Conservation (phyloP, 495 filamentous ascomycete species). For the Talaromyces adpressus region DNA sequence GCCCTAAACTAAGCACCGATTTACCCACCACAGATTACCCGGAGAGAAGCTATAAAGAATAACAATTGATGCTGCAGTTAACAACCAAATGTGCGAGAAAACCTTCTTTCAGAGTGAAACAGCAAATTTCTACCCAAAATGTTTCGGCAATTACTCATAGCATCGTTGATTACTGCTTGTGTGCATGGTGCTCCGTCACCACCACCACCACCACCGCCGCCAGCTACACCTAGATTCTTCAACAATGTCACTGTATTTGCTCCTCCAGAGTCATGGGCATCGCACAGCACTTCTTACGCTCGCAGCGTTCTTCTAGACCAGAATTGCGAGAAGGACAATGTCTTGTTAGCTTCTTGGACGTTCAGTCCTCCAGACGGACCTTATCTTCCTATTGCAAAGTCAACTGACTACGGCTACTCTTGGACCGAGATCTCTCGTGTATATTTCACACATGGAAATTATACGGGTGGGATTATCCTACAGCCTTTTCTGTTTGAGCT, state of each 20-base stretch:
- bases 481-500: conserved; percentile 56
- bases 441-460: conserved; percentile 47
- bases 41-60: no score
- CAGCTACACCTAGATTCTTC: not conserved
- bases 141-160: no score
- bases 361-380: not conserved
- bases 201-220: not conserved
- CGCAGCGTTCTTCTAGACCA: conserved; percentile 2
- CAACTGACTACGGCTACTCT: conserved; percentile 43
- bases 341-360: not conserved
- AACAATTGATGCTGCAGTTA: no score
- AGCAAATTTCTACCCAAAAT: no score
- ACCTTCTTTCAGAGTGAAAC: no score
- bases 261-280: not conserved
- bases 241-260: conserved; percentile 1
- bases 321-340: not conserved
- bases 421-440: conserved; percentile 50
- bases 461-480: conserved; percentile 41
- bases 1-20: no score
- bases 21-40: no score
- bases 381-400: conserved; percentile 50
- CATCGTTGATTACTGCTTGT: no score
- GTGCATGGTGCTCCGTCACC: no score
- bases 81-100: no score
- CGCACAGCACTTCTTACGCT: not conserved